Evolutionary conservation across 129 eudicot species (phyloP), one percentile per base, ranked within the genome.

Genomic region (Tagetes patula): DNA sequence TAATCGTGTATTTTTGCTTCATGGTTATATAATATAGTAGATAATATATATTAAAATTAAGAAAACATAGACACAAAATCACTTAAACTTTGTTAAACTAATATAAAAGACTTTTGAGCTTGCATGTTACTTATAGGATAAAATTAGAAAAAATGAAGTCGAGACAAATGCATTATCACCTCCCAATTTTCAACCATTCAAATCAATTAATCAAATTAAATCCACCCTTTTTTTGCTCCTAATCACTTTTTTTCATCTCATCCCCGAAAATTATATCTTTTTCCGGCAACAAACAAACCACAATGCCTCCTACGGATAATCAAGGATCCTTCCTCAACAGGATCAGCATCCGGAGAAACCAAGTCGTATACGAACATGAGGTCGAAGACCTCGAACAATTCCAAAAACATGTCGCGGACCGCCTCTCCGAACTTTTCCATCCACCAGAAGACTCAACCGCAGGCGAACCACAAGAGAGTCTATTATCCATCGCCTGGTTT

Each of bases 331-430:
- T 93, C 82, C 88, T 93, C 9, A 90, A 88, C 73, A 87, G 89
- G 54, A 89, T 87, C n/a, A 94, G 99, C 83, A 88, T 90, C 84
- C 99, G 97, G 12, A 89, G 97, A 8, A 90, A 88, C 77, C 99
- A 94, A 50, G 85, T 88, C 42, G 75, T 63, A 9, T 84, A 85
- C 73, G 95, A 88, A 7, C 81, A 85, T 62, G 95, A 91, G 27
- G 53, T 75, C 12, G 97, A 90, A 68, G 96, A 90, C 80, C 82
- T 94, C 42, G 99, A 94, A 33, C 83, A 83, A 54, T 90, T 90
- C 80, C 92, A 82, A 6, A 83, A 71, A 36, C 89, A 88, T 52
- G 89, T 90, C 45, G 52, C 86, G 60, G 99, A 94, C 31, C 96
- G 86, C 66, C 86, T 94, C 80, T 39, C 85, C 70, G 85, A 84